Percentiles rank a stretch among this genome's conserved stretches.
phyloP scores from a whole-genome alignment of 1,284 basidiomycete genomes.

The Coriolopsis trogii region DNA sequence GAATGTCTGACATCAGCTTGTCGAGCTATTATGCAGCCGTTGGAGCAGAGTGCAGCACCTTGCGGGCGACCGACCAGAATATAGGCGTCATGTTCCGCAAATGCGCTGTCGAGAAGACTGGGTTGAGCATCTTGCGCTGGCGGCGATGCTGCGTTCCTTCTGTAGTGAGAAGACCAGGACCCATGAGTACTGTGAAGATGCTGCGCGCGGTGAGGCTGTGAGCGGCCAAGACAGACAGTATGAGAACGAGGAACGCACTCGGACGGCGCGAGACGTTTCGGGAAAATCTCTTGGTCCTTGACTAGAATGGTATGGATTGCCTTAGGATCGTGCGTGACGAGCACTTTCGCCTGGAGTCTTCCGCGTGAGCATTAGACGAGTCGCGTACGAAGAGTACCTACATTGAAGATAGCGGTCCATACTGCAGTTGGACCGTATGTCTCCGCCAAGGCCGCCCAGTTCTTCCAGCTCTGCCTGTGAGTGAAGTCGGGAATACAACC shows the following conservation, averaged over 20 bases:
- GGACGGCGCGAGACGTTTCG: conserved; percentile 4
- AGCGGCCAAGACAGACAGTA: conserved; percentile 13
- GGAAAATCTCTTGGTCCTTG: conserved; percentile 33
- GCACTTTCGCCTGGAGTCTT: conserved; percentile 21
- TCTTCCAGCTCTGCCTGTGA: conserved; percentile 16
- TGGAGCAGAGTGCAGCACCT: neutral
- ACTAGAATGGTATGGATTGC: conserved; percentile 32
- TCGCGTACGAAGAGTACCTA: neutral
- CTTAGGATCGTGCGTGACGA: conserved; percentile 26
- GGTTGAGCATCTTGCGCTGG: conserved; percentile 2
- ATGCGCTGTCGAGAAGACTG: neutral
- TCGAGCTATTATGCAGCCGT: neutral
- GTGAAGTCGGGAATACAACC: conserved; percentile 16
- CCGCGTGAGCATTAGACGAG: neutral
- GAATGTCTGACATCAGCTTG: conserved; percentile 19
- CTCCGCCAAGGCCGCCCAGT: conserved; percentile 9
- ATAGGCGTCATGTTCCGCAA: conserved; percentile 1
- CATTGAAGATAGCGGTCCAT: conserved; percentile 10
- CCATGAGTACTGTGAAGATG: neutral
- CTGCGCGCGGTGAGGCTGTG: conserved; percentile 4
- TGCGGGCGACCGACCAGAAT: neutral
- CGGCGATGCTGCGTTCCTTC: neutral
- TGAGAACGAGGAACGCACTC: neutral
- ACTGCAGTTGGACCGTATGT: conserved; percentile 25
- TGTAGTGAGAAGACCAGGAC: neutral